Conservation (phyloP, 306 rosid genomes). For the Lathyrus aphaca region DNA sequence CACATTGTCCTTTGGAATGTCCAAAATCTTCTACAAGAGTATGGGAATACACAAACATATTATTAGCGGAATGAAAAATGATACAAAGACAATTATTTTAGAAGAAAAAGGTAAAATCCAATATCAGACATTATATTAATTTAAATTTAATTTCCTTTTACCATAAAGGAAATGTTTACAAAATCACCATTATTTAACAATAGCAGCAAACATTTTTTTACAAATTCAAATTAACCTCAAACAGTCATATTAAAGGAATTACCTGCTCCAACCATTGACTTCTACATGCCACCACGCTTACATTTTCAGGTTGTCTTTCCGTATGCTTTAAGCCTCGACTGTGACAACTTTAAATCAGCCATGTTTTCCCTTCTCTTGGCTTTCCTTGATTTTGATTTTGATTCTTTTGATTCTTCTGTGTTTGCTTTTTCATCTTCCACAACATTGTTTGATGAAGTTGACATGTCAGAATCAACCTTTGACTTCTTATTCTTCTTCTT, state of each 20-base stretch:
- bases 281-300: conserved; percentile 47
- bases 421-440: conserved; percentile 44
- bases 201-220: neutral
- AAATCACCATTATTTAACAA: conserved; percentile 28
- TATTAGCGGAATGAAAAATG: neutral
- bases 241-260: no score
- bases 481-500: conserved; percentile 21
- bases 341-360: conserved; percentile 48
- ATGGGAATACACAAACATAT: neutral
- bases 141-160: conserved; percentile 1
- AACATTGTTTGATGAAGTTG: neutral
- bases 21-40: neutral
- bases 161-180: neutral
- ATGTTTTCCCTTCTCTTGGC: conserved; percentile 58
- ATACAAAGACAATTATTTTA: neutral
- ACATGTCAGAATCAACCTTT: neutral
- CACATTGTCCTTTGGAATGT: neutral
- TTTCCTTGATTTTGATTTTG: conserved; percentile 57
- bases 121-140: neutral
- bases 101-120: neutral
- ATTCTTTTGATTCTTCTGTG: conserved; percentile 42
- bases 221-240: neutral
- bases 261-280: no score
- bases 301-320: conserved; percentile 55
- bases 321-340: conserved; percentile 56